These are phyloP conservation scores for Rhodomyrtus tomentosa DNA, from an alignment of 345 rosid genomes.

Conservation along the genomic window DNA sequence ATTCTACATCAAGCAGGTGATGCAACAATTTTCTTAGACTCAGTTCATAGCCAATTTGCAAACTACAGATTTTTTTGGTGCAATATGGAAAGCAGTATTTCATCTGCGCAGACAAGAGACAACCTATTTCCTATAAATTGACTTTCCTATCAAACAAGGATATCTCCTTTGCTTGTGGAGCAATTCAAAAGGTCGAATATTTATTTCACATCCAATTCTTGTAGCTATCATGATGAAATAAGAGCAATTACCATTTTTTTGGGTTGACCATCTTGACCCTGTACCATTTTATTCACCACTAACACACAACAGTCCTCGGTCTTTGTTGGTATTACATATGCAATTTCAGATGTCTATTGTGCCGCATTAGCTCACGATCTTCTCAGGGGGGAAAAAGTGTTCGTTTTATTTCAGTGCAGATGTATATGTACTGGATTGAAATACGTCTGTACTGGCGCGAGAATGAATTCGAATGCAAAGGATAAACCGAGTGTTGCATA, in stretches of 20 bases:
- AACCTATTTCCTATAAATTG: too few species aligned
- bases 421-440: not conserved
- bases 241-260: too few species aligned
- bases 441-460: not conserved
- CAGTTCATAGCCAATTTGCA: too few species aligned
- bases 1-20: too few species aligned
- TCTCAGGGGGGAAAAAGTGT: too few species aligned
- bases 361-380: not conserved
- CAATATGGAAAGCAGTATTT: too few species aligned
- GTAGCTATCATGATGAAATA: not conserved
- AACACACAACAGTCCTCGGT: not conserved
- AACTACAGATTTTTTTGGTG: too few species aligned
- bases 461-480: not conserved
- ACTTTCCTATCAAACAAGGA: too few species aligned
- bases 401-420: not conserved
- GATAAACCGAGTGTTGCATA: not conserved
- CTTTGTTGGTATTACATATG: not conserved
- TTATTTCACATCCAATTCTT: conserved; percentile 52
- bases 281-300: too few species aligned
- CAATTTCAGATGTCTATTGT: not conserved
- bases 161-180: too few species aligned
- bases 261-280: not conserved
- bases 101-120: too few species aligned
- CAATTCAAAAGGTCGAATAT: conserved; percentile 24
- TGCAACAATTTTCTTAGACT: too few species aligned